phyloP scores from a whole-genome alignment of 306 rosid genomes.

The Senna siamea region DNA sequence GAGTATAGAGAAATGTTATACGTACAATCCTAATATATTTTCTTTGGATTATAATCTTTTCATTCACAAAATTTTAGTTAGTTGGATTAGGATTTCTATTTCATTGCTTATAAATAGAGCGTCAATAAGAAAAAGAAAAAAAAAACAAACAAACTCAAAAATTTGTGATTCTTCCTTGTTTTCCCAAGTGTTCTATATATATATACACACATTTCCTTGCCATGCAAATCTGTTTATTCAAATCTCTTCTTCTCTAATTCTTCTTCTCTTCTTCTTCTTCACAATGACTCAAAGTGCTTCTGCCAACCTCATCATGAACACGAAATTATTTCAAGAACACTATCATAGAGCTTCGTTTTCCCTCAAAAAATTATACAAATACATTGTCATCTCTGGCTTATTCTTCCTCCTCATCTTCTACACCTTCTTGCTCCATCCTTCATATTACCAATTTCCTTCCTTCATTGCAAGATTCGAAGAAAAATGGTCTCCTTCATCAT shows the following conservation, averaged over 20 bases:
- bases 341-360: background rate
- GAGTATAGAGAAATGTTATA: too few species aligned
- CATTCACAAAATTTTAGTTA: background rate
- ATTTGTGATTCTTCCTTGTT: constrained; percentile 19
- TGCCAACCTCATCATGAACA: background rate
- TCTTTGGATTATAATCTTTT: too few species aligned
- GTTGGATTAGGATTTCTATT: background rate
- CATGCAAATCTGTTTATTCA: background rate
- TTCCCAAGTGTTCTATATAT: background rate
- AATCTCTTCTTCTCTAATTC: background rate
- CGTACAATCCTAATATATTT: too few species aligned
- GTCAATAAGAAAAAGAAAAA: background rate
- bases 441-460: constrained; percentile 35
- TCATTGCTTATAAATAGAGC: background rate
- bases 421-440: constrained; percentile 24
- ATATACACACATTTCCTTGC: background rate
- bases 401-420: constrained; percentile 39
- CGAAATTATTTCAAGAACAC: constrained; percentile 8
- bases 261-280: background rate
- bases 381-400: constrained; percentile 37
- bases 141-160: background rate
- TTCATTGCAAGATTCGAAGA: constrained; percentile 35
- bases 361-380: constrained; percentile 35
- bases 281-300: constrained; percentile 34
- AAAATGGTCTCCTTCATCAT: constrained; percentile 17